Evolutionary conservation across 148 eudicot species (phyloP), one percentile per base, ranked within the genome.

Genomic region (Cornus florida): DNA sequence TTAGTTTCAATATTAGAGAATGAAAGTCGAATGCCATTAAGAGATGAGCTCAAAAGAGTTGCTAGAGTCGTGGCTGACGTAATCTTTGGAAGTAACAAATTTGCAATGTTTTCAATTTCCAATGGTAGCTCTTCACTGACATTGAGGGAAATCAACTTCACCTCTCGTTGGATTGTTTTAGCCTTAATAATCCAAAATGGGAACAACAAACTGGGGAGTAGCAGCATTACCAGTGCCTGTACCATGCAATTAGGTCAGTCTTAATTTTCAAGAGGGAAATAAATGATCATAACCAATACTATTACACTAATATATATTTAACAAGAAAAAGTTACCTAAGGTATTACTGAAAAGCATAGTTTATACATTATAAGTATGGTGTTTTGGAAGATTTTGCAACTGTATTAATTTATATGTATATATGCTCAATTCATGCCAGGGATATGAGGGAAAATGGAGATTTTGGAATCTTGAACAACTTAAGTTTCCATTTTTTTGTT

Each of bases 221-320:
- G 70, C 57, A 94, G 72, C 71, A 86, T 83, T 22, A 48, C 69
- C 71, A 91, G 1, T 56, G 85, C 85, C 97, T 94, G 87, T 77
- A 84, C 10, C 13, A n/a, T 46, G 70, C 35, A 66, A 75, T 66
- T 75, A 75, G 8, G 23, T 23, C 28, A 70, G 7, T 10, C 62
- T 11, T 17, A 39, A 39, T 66, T 73, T 32, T 35, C 0, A 23
- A 77, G 8, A 56, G 11, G 23, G 41, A 38, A 79, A 65, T 43
- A 38, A 79, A 65, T 43, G 48, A 46, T 76, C 19, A 43, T 71
- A 19, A 19, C 39, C 19, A 24, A 8, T 9, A 53, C 6, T 31
- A 33, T 5, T 43, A 43, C 4, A 9, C 6, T 31, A 33, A 8
- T 43, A 43, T 43, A 9, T 6, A 43, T 43, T 43, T 43, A 43